Evolutionary conservation across 2,329 filamentous ascomycete species (phyloP).

Genomic region (Penicillium freii): DNA sequence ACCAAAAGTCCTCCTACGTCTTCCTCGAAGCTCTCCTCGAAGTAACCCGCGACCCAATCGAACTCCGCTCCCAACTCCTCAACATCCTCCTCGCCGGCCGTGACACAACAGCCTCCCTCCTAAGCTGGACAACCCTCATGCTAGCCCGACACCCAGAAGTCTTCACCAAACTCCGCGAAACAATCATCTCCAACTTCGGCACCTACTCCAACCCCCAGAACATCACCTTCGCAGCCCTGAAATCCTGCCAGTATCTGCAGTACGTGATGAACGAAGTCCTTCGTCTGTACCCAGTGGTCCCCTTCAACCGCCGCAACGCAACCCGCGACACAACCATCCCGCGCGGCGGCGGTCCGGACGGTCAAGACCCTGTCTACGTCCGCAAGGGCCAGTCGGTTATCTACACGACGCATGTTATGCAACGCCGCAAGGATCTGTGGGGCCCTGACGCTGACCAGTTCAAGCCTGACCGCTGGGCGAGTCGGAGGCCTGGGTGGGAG

Average conservation of each 20-base stretch:
- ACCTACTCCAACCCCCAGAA: conserved; percentile 38
- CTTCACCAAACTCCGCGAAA: conserved; percentile 37
- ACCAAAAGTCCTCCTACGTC: conserved; percentile 42
- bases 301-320: conserved; percentile 45
- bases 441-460: conserved; percentile 53
- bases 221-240: conserved; percentile 46
- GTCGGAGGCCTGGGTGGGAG: conserved; percentile 62
- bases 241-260: conserved; percentile 41
- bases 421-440: conserved; percentile 59
- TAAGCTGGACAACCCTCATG: conserved; percentile 47
- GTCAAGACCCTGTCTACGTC: conserved; percentile 60
- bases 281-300: conserved; percentile 49
- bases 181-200: conserved; percentile 40
- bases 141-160: conserved; percentile 41
- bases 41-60: conserved; percentile 48
- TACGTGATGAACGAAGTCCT: conserved; percentile 42
- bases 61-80: conserved; percentile 50
- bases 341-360: conserved; percentile 60
- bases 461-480: conserved; percentile 68
- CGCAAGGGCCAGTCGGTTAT: conserved; percentile 64
- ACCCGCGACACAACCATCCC: conserved; percentile 46
- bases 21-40: conserved; percentile 51
- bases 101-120: conserved; percentile 52
- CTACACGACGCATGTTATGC: conserved; percentile 71
- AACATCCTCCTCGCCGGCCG: conserved; percentile 54